Evolutionary conservation across 495 filamentous ascomycete species (phyloP).

Genomic region (Hypoxylon lenormandii): DNA sequence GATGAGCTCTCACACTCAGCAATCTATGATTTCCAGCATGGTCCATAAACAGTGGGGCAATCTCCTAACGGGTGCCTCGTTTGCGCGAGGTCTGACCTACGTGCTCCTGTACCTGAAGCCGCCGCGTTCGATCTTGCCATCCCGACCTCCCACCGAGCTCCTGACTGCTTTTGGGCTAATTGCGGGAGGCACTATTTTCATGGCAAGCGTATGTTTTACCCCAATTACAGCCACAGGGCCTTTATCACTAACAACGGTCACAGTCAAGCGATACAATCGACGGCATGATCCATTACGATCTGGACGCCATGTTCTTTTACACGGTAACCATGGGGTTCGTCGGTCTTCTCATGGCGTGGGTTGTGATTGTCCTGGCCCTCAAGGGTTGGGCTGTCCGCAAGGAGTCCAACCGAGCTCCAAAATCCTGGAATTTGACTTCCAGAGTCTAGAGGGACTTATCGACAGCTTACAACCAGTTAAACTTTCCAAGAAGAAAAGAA

Average conservation of each 20-base stretch:
- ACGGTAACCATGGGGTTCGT: constrained; percentile 88
- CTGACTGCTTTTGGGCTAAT: constrained; percentile 87
- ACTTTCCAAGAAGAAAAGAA: background rate
- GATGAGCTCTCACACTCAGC: constrained; percentile 94
- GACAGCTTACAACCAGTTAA: background rate
- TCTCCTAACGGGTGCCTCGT: constrained; percentile 81
- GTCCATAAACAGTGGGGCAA: constrained; percentile 95
- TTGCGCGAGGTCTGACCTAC: constrained; percentile 84
- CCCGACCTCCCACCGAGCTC: constrained; percentile 90
- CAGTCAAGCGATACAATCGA: constrained; percentile 73
- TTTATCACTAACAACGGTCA: constrained; percentile 54
- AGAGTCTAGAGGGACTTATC: constrained; percentile 6
- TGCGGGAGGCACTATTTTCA: constrained; percentile 88
- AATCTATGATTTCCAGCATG: constrained; percentile 86
- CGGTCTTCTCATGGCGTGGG: constrained; percentile 87
- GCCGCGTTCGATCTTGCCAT: constrained; percentile 84
- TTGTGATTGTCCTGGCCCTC: constrained; percentile 79
- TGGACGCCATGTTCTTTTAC: constrained; percentile 91
- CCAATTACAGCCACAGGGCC: background rate
- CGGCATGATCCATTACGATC: constrained; percentile 78
- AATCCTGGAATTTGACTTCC: constrained; percentile 37
- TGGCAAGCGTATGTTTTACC: constrained; percentile 78
- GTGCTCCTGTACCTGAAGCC: constrained; percentile 81
- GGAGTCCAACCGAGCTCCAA: constrained; percentile 55
- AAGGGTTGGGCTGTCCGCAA: constrained; percentile 86